These are phyloP conservation scores for Casuarina cunninghamiana DNA, from an alignment of 306 rosid species.

Conservation along the genomic window DNA sequence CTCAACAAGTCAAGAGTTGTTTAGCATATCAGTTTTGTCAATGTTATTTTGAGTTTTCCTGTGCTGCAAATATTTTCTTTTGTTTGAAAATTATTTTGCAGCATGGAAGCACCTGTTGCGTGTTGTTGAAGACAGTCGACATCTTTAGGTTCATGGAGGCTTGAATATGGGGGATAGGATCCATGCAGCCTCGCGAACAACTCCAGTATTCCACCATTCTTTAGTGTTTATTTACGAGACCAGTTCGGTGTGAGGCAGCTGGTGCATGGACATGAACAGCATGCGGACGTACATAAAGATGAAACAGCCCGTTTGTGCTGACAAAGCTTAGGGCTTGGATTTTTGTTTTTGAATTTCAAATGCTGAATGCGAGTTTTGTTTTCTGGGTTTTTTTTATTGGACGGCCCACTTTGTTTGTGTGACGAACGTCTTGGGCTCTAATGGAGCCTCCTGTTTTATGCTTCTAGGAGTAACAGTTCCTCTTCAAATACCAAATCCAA, in stretches of 20 bases:
- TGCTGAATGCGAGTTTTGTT: neutral
- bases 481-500: no score
- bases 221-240: neutral
- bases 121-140: no score
- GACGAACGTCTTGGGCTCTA: neutral
- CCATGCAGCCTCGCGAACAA: no score
- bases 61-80: no score
- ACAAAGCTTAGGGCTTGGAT: neutral
- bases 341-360: neutral
- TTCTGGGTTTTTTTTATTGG: neutral
- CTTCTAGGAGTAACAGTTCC: neutral
- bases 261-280: conserved; percentile 29
- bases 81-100: no score
- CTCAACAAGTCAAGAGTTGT: no score
- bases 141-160: no score
- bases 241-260: neutral
- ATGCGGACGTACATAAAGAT: conserved; percentile 19
- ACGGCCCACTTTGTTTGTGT: no score
- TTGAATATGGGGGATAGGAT: no score
- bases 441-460: neutral
- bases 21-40: no score
- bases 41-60: no score
- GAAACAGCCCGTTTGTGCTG: neutral
- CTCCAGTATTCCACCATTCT: neutral
- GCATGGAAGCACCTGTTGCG: no score